Evolutionary conservation across 768 basidiomycete genomes (phyloP).

Genomic region (Daedaleopsis nitida): DNA sequence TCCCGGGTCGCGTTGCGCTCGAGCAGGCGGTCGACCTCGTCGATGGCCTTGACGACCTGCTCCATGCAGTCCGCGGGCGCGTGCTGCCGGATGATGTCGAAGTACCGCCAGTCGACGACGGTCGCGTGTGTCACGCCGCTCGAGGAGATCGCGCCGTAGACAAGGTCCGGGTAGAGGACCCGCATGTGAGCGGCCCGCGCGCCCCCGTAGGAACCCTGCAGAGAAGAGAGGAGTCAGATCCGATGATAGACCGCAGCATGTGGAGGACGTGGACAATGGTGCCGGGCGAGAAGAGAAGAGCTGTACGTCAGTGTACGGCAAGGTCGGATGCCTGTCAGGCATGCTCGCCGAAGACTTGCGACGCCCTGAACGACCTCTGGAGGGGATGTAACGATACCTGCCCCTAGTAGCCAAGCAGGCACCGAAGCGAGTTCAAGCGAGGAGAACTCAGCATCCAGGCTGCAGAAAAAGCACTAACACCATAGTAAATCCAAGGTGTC

Average conservation of each 20-base stretch:
- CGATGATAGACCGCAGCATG: neutral
- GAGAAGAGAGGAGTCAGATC: neutral
- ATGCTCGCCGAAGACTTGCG: neutral
- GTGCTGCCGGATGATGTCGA: constrained; percentile 75
- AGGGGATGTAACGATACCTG: no score
- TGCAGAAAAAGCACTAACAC: constrained; percentile 47
- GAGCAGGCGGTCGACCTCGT: constrained; percentile 65
- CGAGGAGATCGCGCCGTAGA: constrained; percentile 88
- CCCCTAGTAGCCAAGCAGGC: no score
- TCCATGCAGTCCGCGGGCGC: constrained; percentile 64
- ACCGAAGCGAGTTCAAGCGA: no score
- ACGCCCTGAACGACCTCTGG: neutral
- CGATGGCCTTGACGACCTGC: constrained; percentile 60
- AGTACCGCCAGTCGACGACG: constrained; percentile 85
- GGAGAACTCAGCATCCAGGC: no score
- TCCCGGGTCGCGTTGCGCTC: constrained; percentile 41
- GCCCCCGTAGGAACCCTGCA: constrained; percentile 89
- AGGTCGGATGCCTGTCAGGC: constrained; percentile 4
- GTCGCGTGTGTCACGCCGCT: constrained; percentile 90
- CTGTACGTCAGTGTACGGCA: no score
- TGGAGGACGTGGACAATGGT: neutral
- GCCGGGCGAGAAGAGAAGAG: no score
- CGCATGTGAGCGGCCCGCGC: constrained; percentile 93
- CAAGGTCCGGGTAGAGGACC: constrained; percentile 82
- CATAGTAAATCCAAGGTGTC: constrained; percentile 89